phyloP scores from a whole-genome alignment of 129 eudicot species.

The Pulicaria dysenterica region DNA sequence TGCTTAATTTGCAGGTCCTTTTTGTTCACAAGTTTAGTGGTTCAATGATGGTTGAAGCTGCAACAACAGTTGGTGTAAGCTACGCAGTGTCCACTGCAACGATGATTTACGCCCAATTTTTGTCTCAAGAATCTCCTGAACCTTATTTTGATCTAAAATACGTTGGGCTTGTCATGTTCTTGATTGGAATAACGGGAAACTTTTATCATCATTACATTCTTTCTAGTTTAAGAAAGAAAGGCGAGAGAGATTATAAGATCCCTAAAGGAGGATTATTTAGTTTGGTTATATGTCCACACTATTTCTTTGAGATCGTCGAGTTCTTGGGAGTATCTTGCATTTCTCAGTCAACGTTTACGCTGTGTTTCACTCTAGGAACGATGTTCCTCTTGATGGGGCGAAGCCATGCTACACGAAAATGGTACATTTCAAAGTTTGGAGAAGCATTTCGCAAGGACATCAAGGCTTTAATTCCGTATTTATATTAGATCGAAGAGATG shows the following conservation, averaged over 20 bases:
- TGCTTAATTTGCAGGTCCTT: constrained; percentile 44
- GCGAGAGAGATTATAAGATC: constrained; percentile 55
- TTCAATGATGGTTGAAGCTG: constrained; percentile 34
- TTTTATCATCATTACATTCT: constrained; percentile 68
- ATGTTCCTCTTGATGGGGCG: constrained; percentile 52
- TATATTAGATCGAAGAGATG: too few species aligned
- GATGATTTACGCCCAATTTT: constrained; percentile 49
- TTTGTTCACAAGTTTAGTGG: constrained; percentile 77
- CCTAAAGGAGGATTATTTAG: constrained; percentile 70
- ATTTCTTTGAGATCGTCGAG: constrained; percentile 59
- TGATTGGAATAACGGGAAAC: constrained; percentile 62
- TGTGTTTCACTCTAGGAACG: constrained; percentile 41
- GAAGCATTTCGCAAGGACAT: constrained; percentile 49
- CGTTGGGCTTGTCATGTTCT: constrained; percentile 43
- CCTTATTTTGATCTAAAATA: constrained; percentile 54
- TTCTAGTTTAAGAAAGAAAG: constrained; percentile 48
- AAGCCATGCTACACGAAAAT: constrained; percentile 64
- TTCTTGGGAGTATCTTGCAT: constrained; percentile 58
- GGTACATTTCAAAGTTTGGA: constrained; percentile 61
- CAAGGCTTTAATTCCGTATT: constrained; percentile 54
- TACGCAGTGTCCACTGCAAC: constrained; percentile 36
- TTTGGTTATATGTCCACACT: constrained; percentile 77
- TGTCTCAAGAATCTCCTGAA: constrained; percentile 39
- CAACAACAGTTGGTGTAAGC: constrained; percentile 34
- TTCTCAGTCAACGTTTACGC: constrained; percentile 49